Percentiles rank a stretch among this genome's conserved stretches.
phyloP scores from a whole-genome alignment of 257 asterid genomes.

The Ballota nigra region DNA sequence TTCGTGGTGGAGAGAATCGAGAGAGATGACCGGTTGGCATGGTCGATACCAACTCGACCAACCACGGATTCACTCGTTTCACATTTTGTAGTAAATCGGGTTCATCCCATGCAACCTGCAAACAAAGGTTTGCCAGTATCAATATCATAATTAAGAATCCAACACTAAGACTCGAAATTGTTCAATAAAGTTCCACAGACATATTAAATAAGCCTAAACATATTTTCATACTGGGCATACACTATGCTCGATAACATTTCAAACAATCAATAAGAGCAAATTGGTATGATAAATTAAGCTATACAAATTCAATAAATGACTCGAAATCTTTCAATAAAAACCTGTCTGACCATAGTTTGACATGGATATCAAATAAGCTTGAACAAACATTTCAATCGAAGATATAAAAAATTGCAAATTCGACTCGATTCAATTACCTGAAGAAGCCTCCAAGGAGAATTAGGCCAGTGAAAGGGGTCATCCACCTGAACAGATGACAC shows the following conservation, averaged over 20 bases:
- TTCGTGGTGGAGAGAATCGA: constrained; percentile 62
- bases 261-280: not conserved
- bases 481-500: constrained; percentile 58
- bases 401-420: not conserved
- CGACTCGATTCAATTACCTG: constrained; percentile 48
- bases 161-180: not conserved
- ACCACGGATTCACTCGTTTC: constrained; percentile 78
- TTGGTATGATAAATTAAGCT: not conserved
- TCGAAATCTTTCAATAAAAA: not conserved
- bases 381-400: not conserved
- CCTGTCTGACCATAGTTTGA: too few species aligned
- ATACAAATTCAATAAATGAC: not conserved
- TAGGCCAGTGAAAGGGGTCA: constrained; percentile 72
- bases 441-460: constrained; percentile 88
- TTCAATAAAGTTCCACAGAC: not conserved
- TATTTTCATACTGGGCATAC: too few species aligned
- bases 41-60: constrained; percentile 64
- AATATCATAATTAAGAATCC: not conserved
- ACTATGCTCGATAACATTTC: not conserved
- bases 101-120: constrained; percentile 78
- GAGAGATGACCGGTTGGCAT: constrained; percentile 52
- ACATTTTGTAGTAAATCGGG: constrained; percentile 80
- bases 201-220: not conserved
- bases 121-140: not conserved
- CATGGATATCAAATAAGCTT: not conserved